Conservation (phyloP, 1,139 yeast genomes). For the Zygoascus sp. region DNA sequence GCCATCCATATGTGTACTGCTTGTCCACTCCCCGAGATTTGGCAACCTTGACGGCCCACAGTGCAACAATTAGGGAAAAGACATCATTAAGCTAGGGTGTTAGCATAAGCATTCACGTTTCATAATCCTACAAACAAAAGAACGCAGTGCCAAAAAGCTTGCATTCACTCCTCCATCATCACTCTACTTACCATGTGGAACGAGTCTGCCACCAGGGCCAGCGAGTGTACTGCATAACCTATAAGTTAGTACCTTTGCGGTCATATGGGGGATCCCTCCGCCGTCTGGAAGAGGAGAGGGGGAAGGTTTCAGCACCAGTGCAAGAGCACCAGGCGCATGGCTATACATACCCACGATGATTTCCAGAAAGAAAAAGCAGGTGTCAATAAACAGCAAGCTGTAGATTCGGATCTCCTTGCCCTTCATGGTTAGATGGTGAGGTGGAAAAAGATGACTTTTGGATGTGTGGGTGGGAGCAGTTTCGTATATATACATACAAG, state of each 20-base stretch:
- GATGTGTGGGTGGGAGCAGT: neutral
- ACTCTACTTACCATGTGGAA: conserved; percentile 68
- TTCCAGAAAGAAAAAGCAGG: conserved; percentile 79
- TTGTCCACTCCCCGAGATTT: conserved; percentile 80
- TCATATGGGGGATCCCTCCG: neutral
- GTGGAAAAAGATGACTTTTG: neutral
- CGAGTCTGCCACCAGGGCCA: conserved; percentile 91
- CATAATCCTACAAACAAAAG: neutral
- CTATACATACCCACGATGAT: conserved; percentile 60
- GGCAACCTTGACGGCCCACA: conserved; percentile 95
- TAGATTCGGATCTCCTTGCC: conserved; percentile 72
- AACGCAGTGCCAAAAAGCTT: too few relatives aligned
- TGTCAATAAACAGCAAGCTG: conserved; percentile 69
- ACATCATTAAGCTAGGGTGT: conserved; percentile 64
- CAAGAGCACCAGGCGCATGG: too few relatives aligned
- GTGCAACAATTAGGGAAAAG: conserved; percentile 79
- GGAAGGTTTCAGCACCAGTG: too few relatives aligned
- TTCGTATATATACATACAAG: neutral
- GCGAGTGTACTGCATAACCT: conserved; percentile 76
- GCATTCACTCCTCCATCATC: too few relatives aligned
- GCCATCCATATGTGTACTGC: conserved; percentile 92
- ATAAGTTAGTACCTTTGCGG: neutral
- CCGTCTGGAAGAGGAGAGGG: neutral
- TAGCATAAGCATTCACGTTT: neutral
- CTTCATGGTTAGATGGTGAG: conserved; percentile 27